Evolutionary conservation across 495 filamentous ascomycete genomes (phyloP).

Genomic region (Evansstolkia leycettana): DNA sequence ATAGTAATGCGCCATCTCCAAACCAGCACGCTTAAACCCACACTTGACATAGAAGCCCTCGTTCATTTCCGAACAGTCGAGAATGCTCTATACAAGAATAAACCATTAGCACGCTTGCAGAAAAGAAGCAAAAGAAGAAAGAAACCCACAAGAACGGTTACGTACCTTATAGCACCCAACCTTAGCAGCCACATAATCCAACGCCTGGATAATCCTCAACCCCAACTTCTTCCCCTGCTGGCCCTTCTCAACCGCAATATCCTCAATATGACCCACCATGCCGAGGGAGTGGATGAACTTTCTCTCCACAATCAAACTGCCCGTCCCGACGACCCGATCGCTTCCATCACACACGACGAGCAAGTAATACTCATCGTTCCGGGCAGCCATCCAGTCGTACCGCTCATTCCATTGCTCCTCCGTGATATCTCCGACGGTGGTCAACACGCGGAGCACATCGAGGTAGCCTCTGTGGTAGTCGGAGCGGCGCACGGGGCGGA

Average conservation of each 20-base stretch:
- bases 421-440: constrained; percentile 79
- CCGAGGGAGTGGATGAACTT: constrained; percentile 40
- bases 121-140: constrained; percentile 1
- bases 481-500: constrained; percentile 64
- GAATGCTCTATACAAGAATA: constrained; percentile 40
- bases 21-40: constrained; percentile 81
- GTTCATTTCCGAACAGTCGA: constrained; percentile 73
- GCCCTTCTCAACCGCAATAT: constrained; percentile 86
- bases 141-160: constrained; percentile 3
- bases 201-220: constrained; percentile 80
- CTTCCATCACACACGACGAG: constrained; percentile 67
- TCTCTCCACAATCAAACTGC: constrained; percentile 66
- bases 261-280: constrained; percentile 91
- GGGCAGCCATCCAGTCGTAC: constrained; percentile 71
- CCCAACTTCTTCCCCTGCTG: constrained; percentile 97
- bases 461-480: constrained; percentile 73
- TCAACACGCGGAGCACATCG: constrained; percentile 82
- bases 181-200: constrained; percentile 75
- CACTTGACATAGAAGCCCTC: constrained; percentile 99
- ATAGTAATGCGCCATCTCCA: constrained; percentile 97
- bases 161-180: constrained; percentile 87
- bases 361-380: constrained; percentile 74
- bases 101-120: constrained; percentile 4
- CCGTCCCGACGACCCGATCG: constrained; percentile 69
- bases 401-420: constrained; percentile 63